phyloP scores from a whole-genome alignment of 2,329 filamentous ascomycete species.

The Penicillium sp. region DNA sequence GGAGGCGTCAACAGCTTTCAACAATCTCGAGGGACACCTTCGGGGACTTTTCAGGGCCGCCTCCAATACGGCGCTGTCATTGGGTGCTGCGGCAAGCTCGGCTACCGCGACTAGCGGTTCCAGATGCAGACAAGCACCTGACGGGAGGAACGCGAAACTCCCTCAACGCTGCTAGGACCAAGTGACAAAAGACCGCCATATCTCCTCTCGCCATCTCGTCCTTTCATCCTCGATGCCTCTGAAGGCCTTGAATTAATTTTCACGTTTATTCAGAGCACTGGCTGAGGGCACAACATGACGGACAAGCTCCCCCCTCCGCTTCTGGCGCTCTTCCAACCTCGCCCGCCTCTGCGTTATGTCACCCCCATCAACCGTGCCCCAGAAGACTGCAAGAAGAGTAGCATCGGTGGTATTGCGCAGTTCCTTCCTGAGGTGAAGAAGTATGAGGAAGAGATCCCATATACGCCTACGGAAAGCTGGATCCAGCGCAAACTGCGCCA shows the following conservation, averaged over 20 bases:
- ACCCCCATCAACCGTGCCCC: conserved; percentile 73
- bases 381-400: conserved; percentile 67
- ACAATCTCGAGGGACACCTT: no score
- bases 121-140: no score
- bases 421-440: conserved; percentile 65
- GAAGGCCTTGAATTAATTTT: conserved; percentile 6
- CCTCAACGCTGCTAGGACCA: no score
- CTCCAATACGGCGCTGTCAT: no score
- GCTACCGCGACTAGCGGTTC: no score
- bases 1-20: conserved; percentile 8
- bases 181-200: no score
- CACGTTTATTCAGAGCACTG: no score
- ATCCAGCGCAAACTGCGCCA: conserved; percentile 76
- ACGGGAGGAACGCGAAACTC: no score
- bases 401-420: conserved; percentile 63
- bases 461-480: conserved; percentile 83
- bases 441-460: conserved; percentile 69
- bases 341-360: conserved; percentile 82
- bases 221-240: no score
- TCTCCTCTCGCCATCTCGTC: no score
- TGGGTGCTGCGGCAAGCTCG: no score
- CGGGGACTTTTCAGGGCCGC: no score
- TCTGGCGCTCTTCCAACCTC: conserved; percentile 86
- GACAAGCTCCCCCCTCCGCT: conserved; percentile 91
- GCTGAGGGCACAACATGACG: conserved; percentile 70